These are phyloP conservation scores for Pleurotus salmoneostramineus DNA, from an alignment of 768 basidiomycete species.

Conservation along the genomic window DNA sequence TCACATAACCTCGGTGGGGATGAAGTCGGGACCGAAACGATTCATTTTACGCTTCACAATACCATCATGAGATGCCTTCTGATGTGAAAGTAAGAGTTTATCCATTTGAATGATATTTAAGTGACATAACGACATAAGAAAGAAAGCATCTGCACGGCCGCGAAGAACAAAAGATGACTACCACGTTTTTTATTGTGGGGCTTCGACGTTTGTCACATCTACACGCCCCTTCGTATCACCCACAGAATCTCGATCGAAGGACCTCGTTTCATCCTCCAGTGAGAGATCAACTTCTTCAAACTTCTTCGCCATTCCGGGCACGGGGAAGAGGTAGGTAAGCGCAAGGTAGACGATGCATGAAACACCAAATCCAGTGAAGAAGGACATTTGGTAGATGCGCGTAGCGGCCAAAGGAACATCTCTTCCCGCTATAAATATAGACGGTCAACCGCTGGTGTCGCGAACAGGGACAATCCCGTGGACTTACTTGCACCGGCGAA, in stretches of 20 bases:
- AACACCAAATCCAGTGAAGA: slow-evolving; percentile 80
- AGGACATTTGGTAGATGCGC: slow-evolving; percentile 72
- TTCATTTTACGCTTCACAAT: too few relatives aligned
- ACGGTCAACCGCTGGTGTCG: background rate
- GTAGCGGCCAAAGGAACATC: slow-evolving; percentile 65
- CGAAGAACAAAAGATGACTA: background rate
- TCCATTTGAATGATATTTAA: too few relatives aligned
- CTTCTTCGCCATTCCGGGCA: slow-evolving; percentile 37
- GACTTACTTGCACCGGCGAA: slow-evolving; percentile 70
- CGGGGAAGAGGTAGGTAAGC: slow-evolving; percentile 60
- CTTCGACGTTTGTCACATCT: background rate
- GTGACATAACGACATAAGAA: too few relatives aligned
- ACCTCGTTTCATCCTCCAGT: slow-evolving; percentile 6
- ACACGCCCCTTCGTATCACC: background rate
- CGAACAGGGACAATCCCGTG: background rate
- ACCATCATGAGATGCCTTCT: too few relatives aligned
- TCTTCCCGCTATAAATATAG: slow-evolving; percentile 39
- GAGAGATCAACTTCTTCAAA: slow-evolving; percentile 56
- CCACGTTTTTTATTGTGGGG: background rate
- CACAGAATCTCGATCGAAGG: background rate
- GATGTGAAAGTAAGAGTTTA: too few relatives aligned
- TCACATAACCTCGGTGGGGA: too few relatives aligned
- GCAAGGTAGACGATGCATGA: slow-evolving; percentile 60
- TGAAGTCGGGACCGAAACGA: too few relatives aligned
- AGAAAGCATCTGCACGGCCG: background rate